A percentile compares a stretch with the other conserved stretches of the same genome.
Evolutionary conservation across 371 early-diverging fungal genomes (phyloP).

Genomic region (Haplosporangium sp.): DNA sequence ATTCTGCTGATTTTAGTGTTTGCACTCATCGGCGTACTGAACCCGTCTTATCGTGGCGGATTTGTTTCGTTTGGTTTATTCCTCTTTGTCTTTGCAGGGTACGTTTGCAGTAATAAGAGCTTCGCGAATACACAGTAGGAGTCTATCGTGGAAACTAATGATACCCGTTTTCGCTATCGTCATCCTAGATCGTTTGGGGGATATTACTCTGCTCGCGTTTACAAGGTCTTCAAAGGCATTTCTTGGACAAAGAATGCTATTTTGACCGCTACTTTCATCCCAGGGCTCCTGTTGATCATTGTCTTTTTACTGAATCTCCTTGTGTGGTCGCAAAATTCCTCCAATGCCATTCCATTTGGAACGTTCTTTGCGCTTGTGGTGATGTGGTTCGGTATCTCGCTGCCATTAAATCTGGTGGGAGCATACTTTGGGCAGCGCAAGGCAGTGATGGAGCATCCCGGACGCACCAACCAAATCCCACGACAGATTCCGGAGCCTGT

Average conservation of each 20-base stretch:
- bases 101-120: conserved; percentile 28
- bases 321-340: conserved; percentile 79
- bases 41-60: conserved; percentile 84
- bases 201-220: conserved; percentile 80
- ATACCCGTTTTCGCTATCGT: too few relatives aligned
- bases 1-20: conserved; percentile 58
- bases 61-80: conserved; percentile 76
- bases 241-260: conserved; percentile 81
- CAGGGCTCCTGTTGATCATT: conserved; percentile 57
- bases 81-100: conserved; percentile 77
- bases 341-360: conserved; percentile 85
- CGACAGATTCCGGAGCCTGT: conserved; percentile 90
- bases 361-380: conserved; percentile 80
- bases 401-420: conserved; percentile 79
- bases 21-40: conserved; percentile 81
- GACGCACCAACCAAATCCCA: conserved; percentile 93
- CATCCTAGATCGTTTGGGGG: conserved; percentile 67
- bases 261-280: conserved; percentile 64
- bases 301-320: conserved; percentile 78
- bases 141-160: not conserved
- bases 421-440: conserved; percentile 82
- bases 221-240: conserved; percentile 81
- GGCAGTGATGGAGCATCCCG: conserved; percentile 79
- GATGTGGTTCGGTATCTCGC: conserved; percentile 81
- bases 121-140: not conserved